A percentile compares a stretch with the other conserved stretches of the same genome.
Conservation (phyloP, 2,329 filamentous ascomycete genomes). For the Paecilomyces dactylethromorphus region DNA sequence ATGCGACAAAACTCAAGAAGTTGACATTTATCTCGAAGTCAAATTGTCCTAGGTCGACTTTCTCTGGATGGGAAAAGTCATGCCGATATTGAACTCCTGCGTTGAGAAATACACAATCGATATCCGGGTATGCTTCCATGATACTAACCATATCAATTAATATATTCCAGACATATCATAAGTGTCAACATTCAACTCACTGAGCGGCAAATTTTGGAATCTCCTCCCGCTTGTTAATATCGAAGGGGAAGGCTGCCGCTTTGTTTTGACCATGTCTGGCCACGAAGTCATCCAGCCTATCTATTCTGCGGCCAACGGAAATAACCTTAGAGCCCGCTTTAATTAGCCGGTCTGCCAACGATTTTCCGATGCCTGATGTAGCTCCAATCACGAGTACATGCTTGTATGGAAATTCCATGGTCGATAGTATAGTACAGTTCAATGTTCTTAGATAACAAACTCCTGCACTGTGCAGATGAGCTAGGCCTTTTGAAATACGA, state of each 20-base stretch:
- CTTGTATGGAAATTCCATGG: conserved; percentile 51
- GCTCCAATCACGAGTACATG: conserved; percentile 51
- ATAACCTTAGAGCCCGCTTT: conserved; percentile 47
- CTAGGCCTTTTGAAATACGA: background rate
- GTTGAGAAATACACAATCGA: conserved; percentile 54
- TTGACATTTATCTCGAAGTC: conserved; percentile 42
- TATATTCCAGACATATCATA: too few species aligned
- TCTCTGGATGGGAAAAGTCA: conserved; percentile 42
- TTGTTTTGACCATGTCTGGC: background rate
- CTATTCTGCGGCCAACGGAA: conserved; percentile 49
- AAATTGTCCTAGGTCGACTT: conserved; percentile 35
- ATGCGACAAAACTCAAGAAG: conserved; percentile 41
- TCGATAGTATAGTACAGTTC: background rate
- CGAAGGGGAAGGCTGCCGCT: background rate
- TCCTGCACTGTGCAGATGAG: too few species aligned
- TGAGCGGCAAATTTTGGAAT: background rate
- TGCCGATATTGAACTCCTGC: conserved; percentile 48
- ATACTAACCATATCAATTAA: background rate
- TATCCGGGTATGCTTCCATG: conserved; percentile 37
- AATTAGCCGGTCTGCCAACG: conserved; percentile 43
- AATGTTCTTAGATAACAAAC: too few species aligned
- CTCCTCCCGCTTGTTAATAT: background rate
- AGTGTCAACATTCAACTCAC: too few species aligned
- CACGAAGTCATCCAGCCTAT: conserved; percentile 45
- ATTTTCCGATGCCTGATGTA: conserved; percentile 49